Conservation (phyloP, 768 basidiomycete species). For the Artomyces pyxidatus region DNA sequence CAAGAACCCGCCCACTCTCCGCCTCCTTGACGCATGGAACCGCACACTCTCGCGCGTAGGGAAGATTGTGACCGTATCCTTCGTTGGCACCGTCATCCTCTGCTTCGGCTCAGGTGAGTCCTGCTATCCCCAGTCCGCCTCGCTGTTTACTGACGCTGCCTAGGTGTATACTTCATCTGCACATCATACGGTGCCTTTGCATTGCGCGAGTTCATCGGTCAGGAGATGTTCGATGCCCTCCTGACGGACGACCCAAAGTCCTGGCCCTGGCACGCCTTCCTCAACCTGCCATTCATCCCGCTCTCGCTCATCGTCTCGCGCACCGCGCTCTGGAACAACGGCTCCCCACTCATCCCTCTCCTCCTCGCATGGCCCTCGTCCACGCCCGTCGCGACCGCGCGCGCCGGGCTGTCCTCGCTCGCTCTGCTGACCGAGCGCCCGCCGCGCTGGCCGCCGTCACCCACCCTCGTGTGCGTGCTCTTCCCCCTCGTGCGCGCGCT, state of each 20-base stretch:
- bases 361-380: slow-evolving; percentile 25
- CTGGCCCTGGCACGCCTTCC: slow-evolving; percentile 71
- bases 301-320: slow-evolving; percentile 59
- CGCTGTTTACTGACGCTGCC: slow-evolving; percentile 24
- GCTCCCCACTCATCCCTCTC: slow-evolving; percentile 24
- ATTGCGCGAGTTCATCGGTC: slow-evolving; percentile 58
- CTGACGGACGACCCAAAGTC: slow-evolving; percentile 60
- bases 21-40: slow-evolving; percentile 44
- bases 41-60: slow-evolving; percentile 42
- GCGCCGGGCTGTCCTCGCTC: not conserved
- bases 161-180: slow-evolving; percentile 40
- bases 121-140: slow-evolving; percentile 9
- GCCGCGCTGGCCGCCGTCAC: slow-evolving; percentile 27
- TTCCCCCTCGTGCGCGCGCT: slow-evolving; percentile 20
- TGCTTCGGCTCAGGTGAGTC: slow-evolving; percentile 56
- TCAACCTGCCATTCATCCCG: slow-evolving; percentile 69
- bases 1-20: slow-evolving; percentile 45
- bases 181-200: slow-evolving; percentile 72
- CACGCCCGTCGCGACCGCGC: slow-evolving; percentile 14
- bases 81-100: slow-evolving; percentile 40
- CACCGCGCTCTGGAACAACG: slow-evolving; percentile 17
- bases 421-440: not conserved
- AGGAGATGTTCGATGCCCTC: slow-evolving; percentile 46
- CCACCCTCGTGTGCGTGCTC: slow-evolving; percentile 21
- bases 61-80: slow-evolving; percentile 41